Base-by-base conservation (phyloP, 73 alveolate genomes). In the Paramecium octaurelia region DNA sequence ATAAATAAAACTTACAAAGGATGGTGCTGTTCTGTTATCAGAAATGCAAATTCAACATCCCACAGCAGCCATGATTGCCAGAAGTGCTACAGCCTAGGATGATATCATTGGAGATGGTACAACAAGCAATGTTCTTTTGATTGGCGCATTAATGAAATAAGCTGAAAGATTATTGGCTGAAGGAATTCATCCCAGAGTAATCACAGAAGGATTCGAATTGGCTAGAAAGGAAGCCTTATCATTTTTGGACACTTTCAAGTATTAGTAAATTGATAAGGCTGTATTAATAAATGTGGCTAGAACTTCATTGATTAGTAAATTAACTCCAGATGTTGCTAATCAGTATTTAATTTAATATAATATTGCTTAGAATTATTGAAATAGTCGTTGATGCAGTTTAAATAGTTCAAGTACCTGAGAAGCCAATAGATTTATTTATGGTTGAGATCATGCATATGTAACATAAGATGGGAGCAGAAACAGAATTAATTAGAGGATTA, bases 391-490 rank as follows among this genome's bases (percentile, higher is more conserved):
- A 59, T 87, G 91, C 97, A 58, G 96, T 98, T 38, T 97, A 95
- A 77, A 96, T 97, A 60, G 99, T 97, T 18, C 96, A 95, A 75
- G 98, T 96, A 92, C 98, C 99, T 2, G 94, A 92, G 50, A 97
- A 94, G 40, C 92, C 91, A 50, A 95, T 94, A 24, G 98, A 96
- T 83, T 92, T 96, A 71, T 97, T 94, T 96, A 98, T 98, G 99
- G 98, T 99, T 86, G 99, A 99, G 94, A 97, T 98, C 92, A 97
- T 99, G 99, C 99, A 99, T 96, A 99, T 98, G 99, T 95, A 93
- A 93, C 99, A 99, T 96, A 97, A 99, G 95, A 93, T 98, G 97
- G 93, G 98, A 77, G 96, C 99, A 86, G 99, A 99, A 85, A 95
- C 99, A 6, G 97, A 97, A 95, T 97, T 99, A 58, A 96, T 99